Percentiles rank a stretch among this genome's conserved stretches.
Conservation (phyloP, 495 filamentous ascomycete species). For the Neurospora hispaniola region DNA sequence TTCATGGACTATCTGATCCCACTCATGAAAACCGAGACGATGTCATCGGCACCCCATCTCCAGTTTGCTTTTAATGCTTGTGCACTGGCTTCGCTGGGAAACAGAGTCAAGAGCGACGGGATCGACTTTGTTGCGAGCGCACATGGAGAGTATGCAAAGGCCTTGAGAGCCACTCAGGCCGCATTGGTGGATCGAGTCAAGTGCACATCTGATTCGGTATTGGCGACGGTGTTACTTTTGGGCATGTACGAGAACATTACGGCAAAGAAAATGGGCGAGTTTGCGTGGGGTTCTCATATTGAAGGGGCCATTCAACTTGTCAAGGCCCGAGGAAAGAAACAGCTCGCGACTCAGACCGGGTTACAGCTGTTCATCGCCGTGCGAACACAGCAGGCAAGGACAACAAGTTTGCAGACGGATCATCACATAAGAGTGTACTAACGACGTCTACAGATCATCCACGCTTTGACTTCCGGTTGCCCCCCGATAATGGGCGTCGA, state of each 20-base stretch:
- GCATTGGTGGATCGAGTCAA: conserved; percentile 39
- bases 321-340: conserved; percentile 40
- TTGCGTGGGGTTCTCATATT: conserved; percentile 44
- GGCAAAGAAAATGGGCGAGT: conserved; percentile 32
- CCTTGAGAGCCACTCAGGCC: conserved; percentile 42
- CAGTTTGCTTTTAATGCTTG: conserved; percentile 48
- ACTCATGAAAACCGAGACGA: conserved; percentile 36
- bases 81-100: conserved; percentile 44
- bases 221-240: conserved; percentile 52
- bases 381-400: conserved; percentile 38
- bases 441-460: conserved; percentile 26
- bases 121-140: conserved; percentile 27
- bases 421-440: neutral
- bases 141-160: conserved; percentile 34
- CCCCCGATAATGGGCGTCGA: conserved; percentile 35
- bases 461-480: conserved; percentile 34
- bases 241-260: conserved; percentile 42
- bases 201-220: conserved; percentile 36
- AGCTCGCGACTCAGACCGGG: conserved; percentile 36
- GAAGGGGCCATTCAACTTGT: conserved; percentile 45
- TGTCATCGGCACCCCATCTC: neutral
- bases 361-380: conserved; percentile 42
- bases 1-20: conserved; percentile 49
- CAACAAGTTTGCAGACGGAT: neutral
- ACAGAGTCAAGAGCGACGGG: conserved; percentile 30